Percentiles rank a stretch among this genome's conserved stretches.
These are phyloP conservation scores for Rhododendron mucronatum DNA, from an alignment of 148 eudicot species.

Conservation along the genomic window DNA sequence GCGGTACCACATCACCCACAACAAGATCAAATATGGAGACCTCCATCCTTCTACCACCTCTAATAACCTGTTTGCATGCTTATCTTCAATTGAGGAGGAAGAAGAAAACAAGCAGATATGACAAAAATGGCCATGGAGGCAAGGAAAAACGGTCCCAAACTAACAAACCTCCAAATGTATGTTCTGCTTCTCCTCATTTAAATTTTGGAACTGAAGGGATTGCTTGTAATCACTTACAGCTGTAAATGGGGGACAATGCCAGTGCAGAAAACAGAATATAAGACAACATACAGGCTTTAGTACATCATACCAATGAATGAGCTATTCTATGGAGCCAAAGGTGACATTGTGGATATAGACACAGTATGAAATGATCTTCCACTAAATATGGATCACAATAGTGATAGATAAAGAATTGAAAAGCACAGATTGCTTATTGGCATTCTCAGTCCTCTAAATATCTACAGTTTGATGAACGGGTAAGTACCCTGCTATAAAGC, in stretches of 20 bases:
- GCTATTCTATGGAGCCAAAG: background rate
- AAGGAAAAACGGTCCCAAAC: background rate
- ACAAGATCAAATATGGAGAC: conserved; percentile 87
- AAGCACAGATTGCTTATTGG: background rate
- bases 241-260: conserved; percentile 23
- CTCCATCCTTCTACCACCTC: conserved; percentile 68
- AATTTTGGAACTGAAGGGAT: conserved; percentile 81
- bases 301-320: background rate
- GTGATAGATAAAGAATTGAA: background rate
- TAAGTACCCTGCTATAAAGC: background rate
- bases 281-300: background rate
- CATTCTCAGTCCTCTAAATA: background rate
- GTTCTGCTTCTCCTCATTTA: conserved; percentile 83
- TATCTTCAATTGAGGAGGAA: background rate
- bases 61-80: background rate
- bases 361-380: background rate
- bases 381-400: background rate
- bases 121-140: background rate
- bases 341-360: background rate
- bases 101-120: background rate
- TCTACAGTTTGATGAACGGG: too few relatives aligned
- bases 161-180: conserved; percentile 84
- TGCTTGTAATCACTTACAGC: conserved; percentile 92
- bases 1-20: conserved; percentile 82
- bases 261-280: background rate